These are phyloP conservation scores for Aspergillus costaricaensis DNA, from an alignment of 2,329 filamentous ascomycete species.

Conservation along the genomic window DNA sequence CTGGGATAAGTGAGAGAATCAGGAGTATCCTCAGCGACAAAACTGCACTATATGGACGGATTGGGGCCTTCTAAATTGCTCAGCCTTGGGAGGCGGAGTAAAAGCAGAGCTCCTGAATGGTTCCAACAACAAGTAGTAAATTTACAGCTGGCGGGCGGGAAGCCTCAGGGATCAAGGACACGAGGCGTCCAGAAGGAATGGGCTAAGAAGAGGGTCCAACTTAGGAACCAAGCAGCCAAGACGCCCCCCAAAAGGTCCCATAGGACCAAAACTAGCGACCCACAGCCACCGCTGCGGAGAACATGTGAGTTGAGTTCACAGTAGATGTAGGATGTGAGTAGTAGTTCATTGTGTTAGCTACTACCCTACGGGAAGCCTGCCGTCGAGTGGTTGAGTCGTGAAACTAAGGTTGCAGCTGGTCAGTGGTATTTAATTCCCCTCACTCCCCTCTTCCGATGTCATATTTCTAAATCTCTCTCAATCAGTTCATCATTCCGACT, in stretches of 20 bases:
- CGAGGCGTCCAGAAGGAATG: neutral
- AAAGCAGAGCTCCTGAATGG: neutral
- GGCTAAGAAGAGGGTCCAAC: neutral
- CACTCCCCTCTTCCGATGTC: conserved; percentile 3
- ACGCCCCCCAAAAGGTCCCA: neutral
- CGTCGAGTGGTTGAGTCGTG: neutral
- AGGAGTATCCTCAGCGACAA: neutral
- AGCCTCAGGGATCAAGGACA: neutral
- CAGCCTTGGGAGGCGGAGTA: conserved; percentile 2
- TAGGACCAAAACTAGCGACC: neutral
- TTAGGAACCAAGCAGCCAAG: neutral
- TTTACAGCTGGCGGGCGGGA: neutral
- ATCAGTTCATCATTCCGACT: neutral
- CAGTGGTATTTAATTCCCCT: conserved; percentile 9
- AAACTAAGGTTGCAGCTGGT: neutral
- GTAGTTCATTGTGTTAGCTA: neutral
- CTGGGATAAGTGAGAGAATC: neutral
- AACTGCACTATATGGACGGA: neutral
- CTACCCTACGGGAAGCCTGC: neutral
- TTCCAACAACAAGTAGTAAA: too few relatives aligned
- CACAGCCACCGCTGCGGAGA: conserved; percentile 1
- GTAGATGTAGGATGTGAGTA: neutral
- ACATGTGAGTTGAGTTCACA: neutral
- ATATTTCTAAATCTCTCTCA: neutral
- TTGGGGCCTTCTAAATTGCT: neutral